Evolutionary conservation across 805 yeast species (phyloP).

Genomic region (Isabelozyma pseudorhagii): DNA sequence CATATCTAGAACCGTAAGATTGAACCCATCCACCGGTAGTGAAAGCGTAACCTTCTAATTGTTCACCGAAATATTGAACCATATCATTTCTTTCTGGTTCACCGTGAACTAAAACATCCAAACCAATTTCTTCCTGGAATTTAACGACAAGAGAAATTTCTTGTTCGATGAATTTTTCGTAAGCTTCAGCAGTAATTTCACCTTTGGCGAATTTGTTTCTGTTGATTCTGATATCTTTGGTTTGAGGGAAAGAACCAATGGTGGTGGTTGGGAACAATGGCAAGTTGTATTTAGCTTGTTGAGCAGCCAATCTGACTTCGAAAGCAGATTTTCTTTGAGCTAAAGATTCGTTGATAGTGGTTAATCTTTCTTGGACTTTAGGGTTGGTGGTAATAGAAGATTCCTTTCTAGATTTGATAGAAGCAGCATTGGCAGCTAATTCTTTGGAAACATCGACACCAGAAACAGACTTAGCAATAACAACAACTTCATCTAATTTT

Average conservation of each 20-base stretch:
- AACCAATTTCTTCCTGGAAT: constrained; percentile 99
- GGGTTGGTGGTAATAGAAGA: constrained; percentile 90
- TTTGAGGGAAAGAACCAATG: constrained; percentile 99
- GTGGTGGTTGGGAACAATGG: constrained; percentile 99
- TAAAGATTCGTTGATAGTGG: constrained; percentile 69
- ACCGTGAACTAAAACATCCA: constrained; percentile 98
- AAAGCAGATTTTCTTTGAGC: constrained; percentile 85
- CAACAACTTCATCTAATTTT: constrained; percentile 88
- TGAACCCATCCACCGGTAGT: constrained; percentile 99
- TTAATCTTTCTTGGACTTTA: constrained; percentile 83
- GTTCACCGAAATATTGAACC: constrained; percentile 99
- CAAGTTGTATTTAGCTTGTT: constrained; percentile 82
- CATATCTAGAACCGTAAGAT: constrained; percentile 99
- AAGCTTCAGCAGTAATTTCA: constrained; percentile 89
- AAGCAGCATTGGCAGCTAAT: constrained; percentile 81
- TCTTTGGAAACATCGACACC: constrained; percentile 76
- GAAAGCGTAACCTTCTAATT: constrained; percentile 96
- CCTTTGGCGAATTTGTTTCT: constrained; percentile 99
- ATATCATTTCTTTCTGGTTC: constrained; percentile 99
- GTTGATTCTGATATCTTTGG: constrained; percentile 97
- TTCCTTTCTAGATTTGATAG: constrained; percentile 79
- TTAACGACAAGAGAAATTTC: constrained; percentile 94
- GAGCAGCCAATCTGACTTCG: constrained; percentile 82
- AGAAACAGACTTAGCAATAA: constrained; percentile 81
- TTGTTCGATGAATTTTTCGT: constrained; percentile 93